phyloP scores from a whole-genome alignment of 495 filamentous ascomycete genomes.

The Gamarada debralockiae region DNA sequence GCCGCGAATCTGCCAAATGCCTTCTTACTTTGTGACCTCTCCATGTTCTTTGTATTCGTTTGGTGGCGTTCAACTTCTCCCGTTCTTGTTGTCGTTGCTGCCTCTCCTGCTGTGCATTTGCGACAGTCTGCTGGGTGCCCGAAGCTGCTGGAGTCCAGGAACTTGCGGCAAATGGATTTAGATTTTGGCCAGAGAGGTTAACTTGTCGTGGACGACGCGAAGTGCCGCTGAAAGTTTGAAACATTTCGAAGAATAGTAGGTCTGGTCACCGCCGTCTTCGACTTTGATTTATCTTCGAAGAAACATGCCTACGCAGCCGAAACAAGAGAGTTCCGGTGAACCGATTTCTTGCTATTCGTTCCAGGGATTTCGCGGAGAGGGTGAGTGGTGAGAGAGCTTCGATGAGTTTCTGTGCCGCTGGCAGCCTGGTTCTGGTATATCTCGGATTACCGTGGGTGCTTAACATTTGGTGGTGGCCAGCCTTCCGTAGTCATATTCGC shows the following conservation, averaged over 20 bases:
- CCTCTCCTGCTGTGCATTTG: constrained; percentile 82
- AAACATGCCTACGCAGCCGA: constrained; percentile 12
- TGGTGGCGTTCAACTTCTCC: constrained; percentile 69
- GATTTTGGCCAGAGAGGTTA: constrained; percentile 84
- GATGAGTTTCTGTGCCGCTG: not conserved
- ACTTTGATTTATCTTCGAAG: constrained; percentile 8
- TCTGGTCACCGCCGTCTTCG: not conserved
- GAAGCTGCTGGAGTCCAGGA: constrained; percentile 41
- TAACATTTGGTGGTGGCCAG: too few species aligned
- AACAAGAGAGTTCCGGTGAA: too few species aligned
- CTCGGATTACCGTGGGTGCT: too few species aligned
- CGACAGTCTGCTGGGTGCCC: constrained; percentile 71
- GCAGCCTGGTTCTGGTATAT: not conserved
- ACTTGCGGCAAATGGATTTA: constrained; percentile 66
- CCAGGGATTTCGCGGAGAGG: not conserved
- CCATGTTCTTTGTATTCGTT: constrained; percentile 77
- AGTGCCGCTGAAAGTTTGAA: constrained; percentile 83
- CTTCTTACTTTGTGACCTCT: constrained; percentile 68
- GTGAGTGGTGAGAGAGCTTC: not conserved
- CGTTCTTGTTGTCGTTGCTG: constrained; percentile 76
- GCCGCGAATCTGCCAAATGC: constrained; percentile 50
- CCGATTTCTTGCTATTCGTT: not conserved
- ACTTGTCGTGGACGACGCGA: constrained; percentile 84
- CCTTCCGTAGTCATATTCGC: too few species aligned
- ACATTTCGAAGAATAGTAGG: constrained; percentile 52